Evolutionary conservation across 208 protist genomes (phyloP).

Genomic region (Leishmania arabica): DNA sequence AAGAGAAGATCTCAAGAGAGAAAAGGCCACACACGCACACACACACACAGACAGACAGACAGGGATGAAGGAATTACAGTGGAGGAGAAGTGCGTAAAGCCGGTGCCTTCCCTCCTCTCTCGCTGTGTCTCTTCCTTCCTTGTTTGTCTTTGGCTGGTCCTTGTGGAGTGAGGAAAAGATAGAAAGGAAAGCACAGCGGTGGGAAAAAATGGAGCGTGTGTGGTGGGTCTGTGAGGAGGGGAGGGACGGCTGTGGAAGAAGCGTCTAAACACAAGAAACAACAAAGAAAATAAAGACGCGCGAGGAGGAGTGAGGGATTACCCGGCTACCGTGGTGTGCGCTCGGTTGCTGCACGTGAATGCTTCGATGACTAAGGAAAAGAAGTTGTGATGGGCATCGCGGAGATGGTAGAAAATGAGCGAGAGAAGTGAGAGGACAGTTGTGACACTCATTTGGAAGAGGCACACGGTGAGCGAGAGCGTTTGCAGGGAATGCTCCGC

Average conservation of each 20-base stretch:
- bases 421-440: not conserved
- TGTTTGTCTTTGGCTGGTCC: too few species aligned
- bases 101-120: too few species aligned
- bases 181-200: not conserved
- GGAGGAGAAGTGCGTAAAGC: too few species aligned
- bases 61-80: too few species aligned
- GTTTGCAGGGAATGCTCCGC: not conserved
- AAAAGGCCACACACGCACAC: too few species aligned
- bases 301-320: not conserved
- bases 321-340: not conserved
- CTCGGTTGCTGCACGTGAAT: not conserved
- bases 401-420: not conserved
- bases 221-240: not conserved
- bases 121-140: too few species aligned
- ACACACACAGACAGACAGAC: too few species aligned
- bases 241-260: not conserved
- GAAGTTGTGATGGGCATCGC: not conserved
- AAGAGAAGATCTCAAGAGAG: too few species aligned
- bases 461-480: not conserved
- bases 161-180: too few species aligned
- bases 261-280: not conserved
- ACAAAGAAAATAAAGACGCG: not conserved
- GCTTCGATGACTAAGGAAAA: not conserved
- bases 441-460: not conserved
- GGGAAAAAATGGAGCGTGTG: not conserved